These are phyloP conservation scores for Arthromyces matolae DNA, from an alignment of 768 basidiomycete genomes.

Conservation along the genomic window DNA sequence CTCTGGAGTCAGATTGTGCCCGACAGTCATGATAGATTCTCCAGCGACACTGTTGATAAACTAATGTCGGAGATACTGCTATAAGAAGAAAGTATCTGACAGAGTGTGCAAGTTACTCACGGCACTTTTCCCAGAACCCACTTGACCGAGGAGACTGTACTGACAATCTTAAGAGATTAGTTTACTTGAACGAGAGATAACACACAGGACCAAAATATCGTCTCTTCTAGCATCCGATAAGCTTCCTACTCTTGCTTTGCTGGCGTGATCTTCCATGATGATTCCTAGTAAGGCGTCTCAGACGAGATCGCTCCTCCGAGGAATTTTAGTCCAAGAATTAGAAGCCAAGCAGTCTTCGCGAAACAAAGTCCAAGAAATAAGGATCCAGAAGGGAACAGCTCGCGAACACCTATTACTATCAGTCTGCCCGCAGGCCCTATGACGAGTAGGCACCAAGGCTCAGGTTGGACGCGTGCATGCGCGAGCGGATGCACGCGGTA, in stretches of 20 bases:
- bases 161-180: background rate
- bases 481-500: no score
- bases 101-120: background rate
- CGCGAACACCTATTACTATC: no score
- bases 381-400: no score
- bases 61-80: no score
- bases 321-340: background rate
- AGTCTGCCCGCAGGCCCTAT: no score
- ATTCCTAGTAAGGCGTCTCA: background rate
- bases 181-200: background rate
- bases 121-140: background rate
- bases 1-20: background rate
- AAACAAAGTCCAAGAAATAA: no score
- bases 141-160: background rate
- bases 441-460: no score
- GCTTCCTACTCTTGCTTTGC: background rate
- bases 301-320: background rate
- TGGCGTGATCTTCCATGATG: background rate
- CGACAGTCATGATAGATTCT: background rate
- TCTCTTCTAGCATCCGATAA: background rate
- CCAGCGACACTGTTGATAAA: background rate
- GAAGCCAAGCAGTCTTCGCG: no score
- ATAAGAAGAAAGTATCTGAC: background rate
- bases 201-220: background rate
- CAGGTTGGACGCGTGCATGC: no score